Base-by-base conservation (phyloP, 2,329 filamentous ascomycete genomes). In the Cercospora nicotianae region DNA sequence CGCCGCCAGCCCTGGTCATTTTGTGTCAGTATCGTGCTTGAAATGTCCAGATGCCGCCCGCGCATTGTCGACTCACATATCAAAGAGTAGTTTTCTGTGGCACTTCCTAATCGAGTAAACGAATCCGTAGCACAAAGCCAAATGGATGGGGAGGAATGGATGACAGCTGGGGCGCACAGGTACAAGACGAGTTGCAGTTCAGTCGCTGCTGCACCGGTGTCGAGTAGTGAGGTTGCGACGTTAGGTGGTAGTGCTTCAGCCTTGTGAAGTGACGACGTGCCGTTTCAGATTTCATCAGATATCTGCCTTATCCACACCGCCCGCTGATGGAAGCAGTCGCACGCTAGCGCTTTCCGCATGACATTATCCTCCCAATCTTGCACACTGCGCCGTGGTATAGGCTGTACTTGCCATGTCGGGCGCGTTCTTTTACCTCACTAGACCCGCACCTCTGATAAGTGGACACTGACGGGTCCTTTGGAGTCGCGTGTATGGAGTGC, bases 1-100 rank as follows among this genome's bases (percentile, higher is more conserved):
- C 67, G 55, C 61, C 70, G 62, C 45, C 28, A 62, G 69, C 67
- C 69, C 68, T 73, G 59, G 42, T 67, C 67, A 51, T 42, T 31
- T 12, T 42, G 33, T 16, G 61, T 72, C 63, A 72, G 57, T 33
- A 36, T 36, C 2, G 9, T n/a, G 28, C 23, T 8, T 58, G 12
- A 9, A 13, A 8, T 30, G 30, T 12, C 26, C 20, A 18, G 26
- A 28, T 31, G 59, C 23, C 48, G 13, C 28, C 31, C 39, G 33
- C 7, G 9, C 39, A 30, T 58, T 23, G 48, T 59, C 51, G 55
- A 60, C 64, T 67, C 63, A 72, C 71, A 71, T 72, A 58, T 53
- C 68, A 65, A 67, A 67, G 67, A 66, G 69, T 31, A 26, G 57
- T 67, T 67, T 60, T 55, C 57, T 65, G 59, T 65, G 53, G 60